Base-by-base conservation (phyloP, 352 stramenopile species). In the Globisporangium acanthophoron region DNA sequence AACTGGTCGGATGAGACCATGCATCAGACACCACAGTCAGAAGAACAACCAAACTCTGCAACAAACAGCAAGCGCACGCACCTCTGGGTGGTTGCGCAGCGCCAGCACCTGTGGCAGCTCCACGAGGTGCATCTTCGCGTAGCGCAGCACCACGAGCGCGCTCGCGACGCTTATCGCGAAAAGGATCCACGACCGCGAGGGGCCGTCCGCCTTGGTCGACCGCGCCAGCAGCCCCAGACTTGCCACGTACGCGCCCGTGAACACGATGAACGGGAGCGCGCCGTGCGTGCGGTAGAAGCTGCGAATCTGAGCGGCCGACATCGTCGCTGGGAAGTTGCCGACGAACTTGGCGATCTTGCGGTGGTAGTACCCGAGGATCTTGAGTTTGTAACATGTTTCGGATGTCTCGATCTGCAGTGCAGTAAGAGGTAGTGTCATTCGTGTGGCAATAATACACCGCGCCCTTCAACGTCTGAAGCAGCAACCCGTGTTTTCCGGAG, bases 331-430 rank as follows among this genome's bases (percentile, higher is more conserved):
- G 61, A 92, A 92, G 3, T 64, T 66, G 7, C 75, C 80, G 6
- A 80, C 63, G 24, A 89, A 88, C 59, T 89, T 84, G 13, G 75
- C 71, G 63, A 92, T 92, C 69, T 89, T 90, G 70, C 80, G 76
- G 52, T 90, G 78, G 61, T 92, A 92, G 58, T 87, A 89, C n/a
- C 82, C 82, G 57, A 90, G 62, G 45, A 92, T 88, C 64, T 88
- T 92, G 62, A 92, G 77, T 51, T 76, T 77, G 69, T 90, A 87
- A 47, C 68, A 71, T 33, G 86, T 78, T 58, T 83, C 78, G 3
- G 79, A 77, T 49, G 75, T 62, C 52, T 88, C 82, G 47, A 92
- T 92, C 82, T 92, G 59, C 39, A 27, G 24, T 27, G 24, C 24
- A 27, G 24, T 27, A 2, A 27, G 24, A 27, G 24, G 24, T 27